Conservation (phyloP, 225 moss, liverwort and hornwort species). For the Lunularia cruciata region DNA sequence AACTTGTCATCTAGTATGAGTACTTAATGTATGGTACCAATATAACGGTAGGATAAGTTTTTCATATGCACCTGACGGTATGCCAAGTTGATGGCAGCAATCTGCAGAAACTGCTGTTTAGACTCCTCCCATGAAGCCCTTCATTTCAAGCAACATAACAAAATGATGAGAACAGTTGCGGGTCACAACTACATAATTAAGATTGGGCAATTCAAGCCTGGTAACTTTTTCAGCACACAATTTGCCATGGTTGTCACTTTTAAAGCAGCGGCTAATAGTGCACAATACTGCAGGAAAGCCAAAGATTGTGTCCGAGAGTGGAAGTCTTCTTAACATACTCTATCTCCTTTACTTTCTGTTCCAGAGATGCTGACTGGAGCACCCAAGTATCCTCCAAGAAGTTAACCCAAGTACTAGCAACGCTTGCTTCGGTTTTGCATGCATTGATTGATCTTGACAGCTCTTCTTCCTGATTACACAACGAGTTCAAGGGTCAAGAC, state of each 20-base stretch:
- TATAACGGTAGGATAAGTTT: no score
- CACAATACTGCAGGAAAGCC: neutral
- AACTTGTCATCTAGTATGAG: no score
- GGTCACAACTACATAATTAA: neutral
- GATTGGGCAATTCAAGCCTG: neutral
- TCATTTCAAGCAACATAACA: neutral
- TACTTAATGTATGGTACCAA: no score
- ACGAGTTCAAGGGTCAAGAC: neutral
- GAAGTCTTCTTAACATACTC: conserved; percentile 25
- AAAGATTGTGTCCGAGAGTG: neutral
- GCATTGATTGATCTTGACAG: conserved; percentile 37
- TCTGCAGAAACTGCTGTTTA: conserved; percentile 50
- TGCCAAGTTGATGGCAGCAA: conserved; percentile 41
- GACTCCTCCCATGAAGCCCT: conserved; percentile 50
- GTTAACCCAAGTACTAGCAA: conserved; percentile 39
- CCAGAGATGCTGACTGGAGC: conserved; percentile 40
- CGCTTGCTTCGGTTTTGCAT: conserved; percentile 36
- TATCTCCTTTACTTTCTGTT: conserved; percentile 35
- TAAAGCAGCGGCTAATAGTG: neutral
- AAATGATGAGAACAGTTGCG: neutral
- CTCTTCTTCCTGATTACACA: conserved; percentile 46
- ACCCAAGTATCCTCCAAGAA: conserved; percentile 54
- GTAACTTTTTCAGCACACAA: neutral
- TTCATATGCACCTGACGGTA: conserved; percentile 44
- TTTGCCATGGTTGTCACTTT: neutral